Evolutionary conservation across 2,329 filamentous ascomycete genomes (phyloP).

Genomic region (Mariannaea elegans): DNA sequence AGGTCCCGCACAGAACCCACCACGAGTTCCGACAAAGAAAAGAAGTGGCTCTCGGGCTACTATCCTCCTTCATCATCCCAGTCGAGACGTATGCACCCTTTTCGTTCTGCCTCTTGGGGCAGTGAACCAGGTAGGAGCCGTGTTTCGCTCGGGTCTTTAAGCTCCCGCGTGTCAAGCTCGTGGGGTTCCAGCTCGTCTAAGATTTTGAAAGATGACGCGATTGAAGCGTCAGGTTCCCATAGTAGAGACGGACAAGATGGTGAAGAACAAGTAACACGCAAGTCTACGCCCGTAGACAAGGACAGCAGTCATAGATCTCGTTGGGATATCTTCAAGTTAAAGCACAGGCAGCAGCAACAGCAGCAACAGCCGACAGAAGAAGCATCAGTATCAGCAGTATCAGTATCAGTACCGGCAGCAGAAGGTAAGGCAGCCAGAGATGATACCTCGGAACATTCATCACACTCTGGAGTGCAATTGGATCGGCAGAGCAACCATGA

Average conservation of each 20-base stretch:
- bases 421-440: constrained; percentile 23
- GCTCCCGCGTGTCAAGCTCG: constrained; percentile 24
- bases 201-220: constrained; percentile 16
- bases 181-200: constrained; percentile 10
- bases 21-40: constrained; percentile 34
- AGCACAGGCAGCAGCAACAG: neutral
- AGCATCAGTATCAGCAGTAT: neutral
- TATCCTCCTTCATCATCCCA: constrained; percentile 35
- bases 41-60: constrained; percentile 29
- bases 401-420: neutral
- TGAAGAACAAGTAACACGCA: constrained; percentile 27
- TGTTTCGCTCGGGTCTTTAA: constrained; percentile 30
- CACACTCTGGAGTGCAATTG: constrained; percentile 15
- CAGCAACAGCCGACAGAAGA: neutral
- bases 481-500: neutral
- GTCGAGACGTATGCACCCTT: constrained; percentile 32
- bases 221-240: constrained; percentile 12
- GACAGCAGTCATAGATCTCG: constrained; percentile 21
- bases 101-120: constrained; percentile 30
- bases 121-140: constrained; percentile 34
- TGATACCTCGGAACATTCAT: constrained; percentile 18
- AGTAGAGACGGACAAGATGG: constrained; percentile 23
- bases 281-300: constrained; percentile 31
- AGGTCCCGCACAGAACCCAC: constrained; percentile 41
- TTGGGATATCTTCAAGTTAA: constrained; percentile 34